Evolutionary conservation across 768 basidiomycete genomes (phyloP), one percentile per base, ranked within the genome.

Genomic region (Macrolepiota dolichaula): DNA sequence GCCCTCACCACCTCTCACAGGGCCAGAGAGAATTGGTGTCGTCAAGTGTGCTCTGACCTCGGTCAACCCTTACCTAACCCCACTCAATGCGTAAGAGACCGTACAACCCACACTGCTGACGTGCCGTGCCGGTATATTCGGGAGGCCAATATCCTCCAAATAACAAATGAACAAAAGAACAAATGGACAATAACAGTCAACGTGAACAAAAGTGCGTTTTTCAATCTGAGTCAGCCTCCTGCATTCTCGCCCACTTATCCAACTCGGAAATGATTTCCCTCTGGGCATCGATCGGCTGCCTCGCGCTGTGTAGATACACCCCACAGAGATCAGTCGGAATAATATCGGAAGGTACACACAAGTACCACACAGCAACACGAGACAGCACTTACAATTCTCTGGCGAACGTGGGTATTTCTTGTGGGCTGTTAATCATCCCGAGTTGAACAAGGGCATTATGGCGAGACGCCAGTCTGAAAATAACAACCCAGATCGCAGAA

Each of bases 391-490:
- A 90, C 89, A 91, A 91, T 35, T 82, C 76, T 57, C 79, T 77
- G 6, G 88, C 89, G 67, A 91, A 91, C 2, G 66, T 64, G 1
- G 83, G 73, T 3, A 88, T 71, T 46, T 89, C 81, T 11, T 72
- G 73, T 5, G 82, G 77, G 36, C 73, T 72, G 52, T 76, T 77
- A 66, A 92, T 83, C 70, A 85, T 78, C 10, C 84, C 86, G 2
- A 87, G 74, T 27, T 81, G 84, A 53, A 91, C 76, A 57, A 92
- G 76, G 0, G 89, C 89, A 49, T 75, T 74, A 67, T 84, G 81
- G 13, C 89, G 81, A 11, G 76, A 75, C 10, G 72, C 70, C 44
- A 89, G 71, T 64, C 89, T 91, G 42, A 9, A 53, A 35, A 44
- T 60, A 47, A 19, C 51, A 55, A 36, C 52, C 59, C 61, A 29